A percentile compares a stretch with the other conserved stretches of the same genome.
Evolutionary conservation across 495 filamentous ascomycete genomes (phyloP).

Genomic region (Talaromyces proteolyticus): DNA sequence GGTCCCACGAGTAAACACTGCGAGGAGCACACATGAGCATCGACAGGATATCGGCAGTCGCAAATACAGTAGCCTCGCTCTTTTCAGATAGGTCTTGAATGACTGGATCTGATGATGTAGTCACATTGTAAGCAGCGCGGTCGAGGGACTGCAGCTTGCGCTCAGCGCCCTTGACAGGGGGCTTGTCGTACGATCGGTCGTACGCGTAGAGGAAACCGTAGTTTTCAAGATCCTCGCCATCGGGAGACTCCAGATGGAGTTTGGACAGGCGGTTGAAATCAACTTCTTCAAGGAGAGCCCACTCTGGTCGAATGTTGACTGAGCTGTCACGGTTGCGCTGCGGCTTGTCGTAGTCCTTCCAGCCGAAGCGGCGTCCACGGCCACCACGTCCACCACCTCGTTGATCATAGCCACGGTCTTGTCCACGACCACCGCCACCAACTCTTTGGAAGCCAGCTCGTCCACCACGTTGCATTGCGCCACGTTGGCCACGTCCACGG

Average conservation of each 20-base stretch:
- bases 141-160: conserved; percentile 82
- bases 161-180: conserved; percentile 80
- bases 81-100: conserved; percentile 96
- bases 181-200: conserved; percentile 89
- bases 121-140: conserved; percentile 95
- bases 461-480: conserved; percentile 38
- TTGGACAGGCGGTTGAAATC: conserved; percentile 93
- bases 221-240: conserved; percentile 88
- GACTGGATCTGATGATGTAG: conserved; percentile 88
- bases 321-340: conserved; percentile 92
- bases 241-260: conserved; percentile 88
- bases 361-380: conserved; percentile 83
- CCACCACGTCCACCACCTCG: conserved; percentile 48
- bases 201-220: conserved; percentile 99
- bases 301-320: conserved; percentile 89
- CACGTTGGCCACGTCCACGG: conserved; percentile 71
- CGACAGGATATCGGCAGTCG: conserved; percentile 91
- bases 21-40: conserved; percentile 99
- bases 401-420: conserved; percentile 60
- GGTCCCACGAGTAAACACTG: conserved; percentile 96
- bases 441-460: conserved; percentile 62
- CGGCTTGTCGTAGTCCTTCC: conserved; percentile 99
- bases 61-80: conserved; percentile 94
- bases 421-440: conserved; percentile 57
- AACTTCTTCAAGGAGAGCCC: conserved; percentile 95